Conservation (phyloP, 2,329 filamentous ascomycete species). For the Botrytis cinerea region DNA sequence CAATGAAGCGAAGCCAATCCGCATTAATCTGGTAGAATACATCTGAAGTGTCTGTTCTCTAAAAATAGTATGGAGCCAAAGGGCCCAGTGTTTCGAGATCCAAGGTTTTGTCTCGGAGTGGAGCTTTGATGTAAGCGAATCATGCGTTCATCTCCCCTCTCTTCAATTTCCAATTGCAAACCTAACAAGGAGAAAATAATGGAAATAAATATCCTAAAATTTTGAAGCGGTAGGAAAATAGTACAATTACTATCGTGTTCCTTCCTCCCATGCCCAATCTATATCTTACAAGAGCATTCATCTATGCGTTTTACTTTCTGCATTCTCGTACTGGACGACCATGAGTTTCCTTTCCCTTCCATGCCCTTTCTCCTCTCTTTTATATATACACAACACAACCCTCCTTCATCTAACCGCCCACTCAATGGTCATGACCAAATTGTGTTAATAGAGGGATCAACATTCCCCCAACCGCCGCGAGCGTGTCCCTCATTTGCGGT, state of each 20-base stretch:
- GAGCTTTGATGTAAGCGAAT: not conserved
- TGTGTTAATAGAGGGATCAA: slow-evolving; percentile 75
- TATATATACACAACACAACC: slow-evolving; percentile 3
- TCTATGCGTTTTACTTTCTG: not conserved
- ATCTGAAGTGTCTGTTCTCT: slow-evolving; percentile 1
- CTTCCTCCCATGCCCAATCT: not conserved
- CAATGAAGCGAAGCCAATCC: not conserved
- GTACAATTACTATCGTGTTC: not conserved
- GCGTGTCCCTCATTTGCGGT: slow-evolving; percentile 66
- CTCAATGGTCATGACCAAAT: slow-evolving; percentile 69
- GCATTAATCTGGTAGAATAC: not conserved
- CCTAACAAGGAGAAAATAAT: not conserved
- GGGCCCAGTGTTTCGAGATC: slow-evolving; percentile 1
- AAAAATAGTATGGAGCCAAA: slow-evolving; percentile 1
- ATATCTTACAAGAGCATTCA: not conserved
- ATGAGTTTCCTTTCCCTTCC: not conserved
- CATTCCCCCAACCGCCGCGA: slow-evolving; percentile 75
- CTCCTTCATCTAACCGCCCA: not conserved
- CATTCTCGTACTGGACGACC: not conserved
- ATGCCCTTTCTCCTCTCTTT: not conserved
- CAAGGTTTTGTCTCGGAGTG: not conserved
- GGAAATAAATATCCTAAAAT: not conserved
- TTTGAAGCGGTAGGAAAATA: not conserved
- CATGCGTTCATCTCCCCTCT: not conserved
- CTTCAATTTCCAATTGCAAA: not conserved